Percentiles rank a stretch among this genome's conserved stretches.
These are phyloP conservation scores for Emericellopsis terricola DNA, from an alignment of 495 filamentous ascomycete genomes.

Conservation along the genomic window DNA sequence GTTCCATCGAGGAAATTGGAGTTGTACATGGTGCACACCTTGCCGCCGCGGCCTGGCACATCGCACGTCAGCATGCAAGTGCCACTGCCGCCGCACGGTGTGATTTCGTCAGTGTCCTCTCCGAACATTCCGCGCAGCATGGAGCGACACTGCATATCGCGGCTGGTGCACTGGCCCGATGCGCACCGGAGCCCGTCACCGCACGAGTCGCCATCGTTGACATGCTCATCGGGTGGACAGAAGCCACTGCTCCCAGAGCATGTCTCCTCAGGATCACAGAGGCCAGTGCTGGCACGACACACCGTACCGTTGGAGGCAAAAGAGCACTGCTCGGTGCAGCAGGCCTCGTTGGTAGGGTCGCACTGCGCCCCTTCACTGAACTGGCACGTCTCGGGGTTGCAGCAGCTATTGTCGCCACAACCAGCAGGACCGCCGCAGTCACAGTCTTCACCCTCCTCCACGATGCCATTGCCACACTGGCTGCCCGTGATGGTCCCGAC, in stretches of 20 bases:
- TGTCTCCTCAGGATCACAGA: slow-evolving; percentile 69
- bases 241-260: slow-evolving; percentile 56
- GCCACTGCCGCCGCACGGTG: slow-evolving; percentile 47
- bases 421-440: slow-evolving; percentile 68
- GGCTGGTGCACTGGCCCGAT: slow-evolving; percentile 86
- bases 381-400: slow-evolving; percentile 74
- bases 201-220: slow-evolving; percentile 52
- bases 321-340: slow-evolving; percentile 60
- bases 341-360: slow-evolving; percentile 82
- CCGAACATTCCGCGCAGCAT: slow-evolving; percentile 66
- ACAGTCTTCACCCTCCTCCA: slow-evolving; percentile 85
- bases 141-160: slow-evolving; percentile 75
- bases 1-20: slow-evolving; percentile 95
- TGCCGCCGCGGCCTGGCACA: slow-evolving; percentile 44
- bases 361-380: slow-evolving; percentile 63
- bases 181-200: slow-evolving; percentile 59
- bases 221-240: slow-evolving; percentile 55
- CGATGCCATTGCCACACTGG: slow-evolving; percentile 92
- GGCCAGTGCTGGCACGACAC: slow-evolving; percentile 60
- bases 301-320: slow-evolving; percentile 46
- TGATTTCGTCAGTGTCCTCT: slow-evolving; percentile 63
- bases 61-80: slow-evolving; percentile 58
- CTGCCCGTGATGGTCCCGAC: slow-evolving; percentile 73
- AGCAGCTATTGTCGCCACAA: slow-evolving; percentile 65
- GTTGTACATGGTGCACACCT: slow-evolving; percentile 54